Conservation (phyloP, 805 yeast genomes). For the Torulaspora gathmanii region DNA sequence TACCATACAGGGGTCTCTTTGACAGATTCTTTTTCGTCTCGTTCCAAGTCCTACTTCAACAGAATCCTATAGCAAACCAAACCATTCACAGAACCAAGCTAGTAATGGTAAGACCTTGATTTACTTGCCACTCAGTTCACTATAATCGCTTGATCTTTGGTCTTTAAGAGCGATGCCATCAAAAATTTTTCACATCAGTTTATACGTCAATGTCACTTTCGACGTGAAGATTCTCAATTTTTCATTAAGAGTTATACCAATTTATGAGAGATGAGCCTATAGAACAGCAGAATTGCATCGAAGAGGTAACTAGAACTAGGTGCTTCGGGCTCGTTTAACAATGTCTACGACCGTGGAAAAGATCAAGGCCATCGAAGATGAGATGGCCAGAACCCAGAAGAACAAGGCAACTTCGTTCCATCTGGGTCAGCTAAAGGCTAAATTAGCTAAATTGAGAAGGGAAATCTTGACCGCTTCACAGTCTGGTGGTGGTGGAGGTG, state of each 20-base stretch:
- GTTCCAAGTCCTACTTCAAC: background rate
- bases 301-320: background rate
- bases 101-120: background rate
- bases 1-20: conserved; percentile 1
- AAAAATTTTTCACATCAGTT: conserved; percentile 18
- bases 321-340: background rate
- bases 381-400: conserved; percentile 97
- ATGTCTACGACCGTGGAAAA: conserved; percentile 56
- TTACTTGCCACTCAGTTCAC: background rate
- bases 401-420: conserved; percentile 97
- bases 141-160: background rate
- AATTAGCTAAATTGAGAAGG: conserved; percentile 89
- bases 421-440: conserved; percentile 95
- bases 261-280: conserved; percentile 14
- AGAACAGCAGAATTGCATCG: background rate
- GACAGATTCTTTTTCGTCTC: background rate
- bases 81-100: background rate
- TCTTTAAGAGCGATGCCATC: conserved; percentile 2
- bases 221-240: conserved; percentile 4
- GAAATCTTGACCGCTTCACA: conserved; percentile 72
- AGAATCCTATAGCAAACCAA: background rate
- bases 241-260: conserved; percentile 6
- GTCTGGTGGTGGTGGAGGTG: conserved; percentile 79
- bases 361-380: conserved; percentile 87
- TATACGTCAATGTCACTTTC: conserved; percentile 7